Conservation (phyloP, 345 rosid genomes). For the Atalantia buxifolia region DNA sequence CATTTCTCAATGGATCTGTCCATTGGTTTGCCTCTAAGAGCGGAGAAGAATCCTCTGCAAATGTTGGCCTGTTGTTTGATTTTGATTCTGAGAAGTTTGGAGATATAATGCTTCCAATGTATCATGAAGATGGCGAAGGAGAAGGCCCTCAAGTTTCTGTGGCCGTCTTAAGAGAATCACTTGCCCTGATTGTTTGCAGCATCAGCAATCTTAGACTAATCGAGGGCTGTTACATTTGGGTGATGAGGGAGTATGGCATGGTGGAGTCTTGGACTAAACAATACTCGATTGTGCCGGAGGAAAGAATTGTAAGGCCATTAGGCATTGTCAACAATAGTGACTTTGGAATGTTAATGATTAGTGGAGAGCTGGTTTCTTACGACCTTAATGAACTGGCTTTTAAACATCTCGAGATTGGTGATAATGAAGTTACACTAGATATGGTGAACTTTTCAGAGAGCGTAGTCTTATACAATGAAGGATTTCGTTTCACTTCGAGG, state of each 20-base stretch:
- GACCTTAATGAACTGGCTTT: neutral
- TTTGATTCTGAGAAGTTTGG: neutral
- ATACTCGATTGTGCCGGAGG: neutral
- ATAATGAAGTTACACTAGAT: neutral
- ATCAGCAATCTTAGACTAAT: no score
- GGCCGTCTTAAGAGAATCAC: neutral
- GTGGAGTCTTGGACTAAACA: slow-evolving; percentile 1
- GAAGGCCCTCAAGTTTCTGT: neutral
- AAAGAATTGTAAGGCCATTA: neutral
- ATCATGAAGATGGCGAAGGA: neutral
- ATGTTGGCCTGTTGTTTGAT: neutral
- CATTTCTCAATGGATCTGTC: neutral
- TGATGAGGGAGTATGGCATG: slow-evolving; percentile 3
- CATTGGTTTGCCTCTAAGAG: neutral
- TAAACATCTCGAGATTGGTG: neutral
- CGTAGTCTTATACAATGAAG: neutral
- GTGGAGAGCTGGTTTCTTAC: neutral
- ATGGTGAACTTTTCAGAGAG: neutral
- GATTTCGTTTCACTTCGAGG: neutral
- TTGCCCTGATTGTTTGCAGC: neutral
- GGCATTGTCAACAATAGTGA: neutral
- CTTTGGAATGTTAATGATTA: neutral
- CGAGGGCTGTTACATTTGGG: neutral
- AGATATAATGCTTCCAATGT: neutral
- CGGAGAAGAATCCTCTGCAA: no score